phyloP scores from a whole-genome alignment of 169 alveolate genomes.

The Eimeria maxima region DNA sequence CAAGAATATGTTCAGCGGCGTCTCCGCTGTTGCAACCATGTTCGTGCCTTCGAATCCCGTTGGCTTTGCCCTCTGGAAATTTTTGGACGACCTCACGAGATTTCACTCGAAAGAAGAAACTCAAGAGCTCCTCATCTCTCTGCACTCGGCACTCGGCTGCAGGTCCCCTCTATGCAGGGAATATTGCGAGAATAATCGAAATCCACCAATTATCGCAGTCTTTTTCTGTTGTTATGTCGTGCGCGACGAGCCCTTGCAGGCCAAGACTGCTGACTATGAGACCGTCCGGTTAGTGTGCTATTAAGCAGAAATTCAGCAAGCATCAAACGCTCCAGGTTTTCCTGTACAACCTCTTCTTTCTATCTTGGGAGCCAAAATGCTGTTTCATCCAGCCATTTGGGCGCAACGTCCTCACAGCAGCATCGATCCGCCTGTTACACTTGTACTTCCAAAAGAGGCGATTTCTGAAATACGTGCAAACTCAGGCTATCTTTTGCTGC shows the following conservation, averaged over 20 bases:
- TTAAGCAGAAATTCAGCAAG: neutral
- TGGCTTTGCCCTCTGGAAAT: neutral
- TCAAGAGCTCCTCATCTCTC: neutral
- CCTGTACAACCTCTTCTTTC: neutral
- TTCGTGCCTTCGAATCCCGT: neutral
- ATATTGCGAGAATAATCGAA: neutral
- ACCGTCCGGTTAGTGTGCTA: neutral
- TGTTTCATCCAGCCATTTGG: neutral
- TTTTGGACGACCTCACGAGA: too few relatives aligned
- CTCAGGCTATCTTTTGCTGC: neutral
- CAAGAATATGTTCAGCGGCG: neutral
- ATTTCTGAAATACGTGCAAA: neutral
- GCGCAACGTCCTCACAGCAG: neutral
- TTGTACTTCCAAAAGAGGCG: neutral
- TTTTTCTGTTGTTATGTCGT: neutral
- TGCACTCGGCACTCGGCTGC: neutral
- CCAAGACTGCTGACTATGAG: neutral
- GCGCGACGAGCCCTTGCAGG: neutral
- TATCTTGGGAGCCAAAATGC: neutral
- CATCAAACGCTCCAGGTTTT: neutral
- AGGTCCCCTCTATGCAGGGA: neutral
- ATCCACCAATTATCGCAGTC: neutral
- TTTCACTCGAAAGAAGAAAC: neutral
- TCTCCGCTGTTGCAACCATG: slow-evolving; percentile 19
- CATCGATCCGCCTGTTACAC: neutral